Percentiles rank a stretch among this genome's conserved stretches.
Evolutionary conservation across 352 stramenopile species (phyloP).

Genomic region (Phytophthora tentaculata): DNA sequence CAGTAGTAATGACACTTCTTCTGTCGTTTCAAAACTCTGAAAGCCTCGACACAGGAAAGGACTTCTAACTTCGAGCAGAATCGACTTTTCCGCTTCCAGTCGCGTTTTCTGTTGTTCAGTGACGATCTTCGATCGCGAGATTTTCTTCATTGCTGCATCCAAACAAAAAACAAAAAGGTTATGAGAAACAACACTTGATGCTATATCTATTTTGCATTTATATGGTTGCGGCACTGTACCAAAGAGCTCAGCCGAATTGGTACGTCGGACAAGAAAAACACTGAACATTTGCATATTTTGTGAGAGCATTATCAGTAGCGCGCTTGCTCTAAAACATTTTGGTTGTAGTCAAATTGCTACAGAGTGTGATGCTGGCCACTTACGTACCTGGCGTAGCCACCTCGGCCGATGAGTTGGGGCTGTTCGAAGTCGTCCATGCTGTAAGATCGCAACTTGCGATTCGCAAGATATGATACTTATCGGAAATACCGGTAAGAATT

Average conservation of each 20-base stretch:
- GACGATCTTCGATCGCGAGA: slow-evolving; percentile 44
- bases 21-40: slow-evolving; percentile 35
- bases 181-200: not conserved
- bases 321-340: too few relatives aligned
- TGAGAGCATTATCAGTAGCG: too few relatives aligned
- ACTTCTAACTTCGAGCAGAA: slow-evolving; percentile 46
- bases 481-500: too few relatives aligned
- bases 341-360: not conserved
- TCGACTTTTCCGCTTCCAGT: slow-evolving; percentile 48
- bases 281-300: slow-evolving; percentile 34
- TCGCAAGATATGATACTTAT: too few relatives aligned
- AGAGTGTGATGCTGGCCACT: not conserved
- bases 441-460: slow-evolving; percentile 33
- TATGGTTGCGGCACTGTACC: slow-evolving; percentile 22
- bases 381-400: slow-evolving; percentile 69
- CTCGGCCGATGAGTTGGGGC: slow-evolving; percentile 56
- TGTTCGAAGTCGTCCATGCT: slow-evolving; percentile 59
- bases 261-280: slow-evolving; percentile 56
- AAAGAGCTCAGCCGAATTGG: slow-evolving; percentile 27
- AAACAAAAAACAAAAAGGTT: not conserved
- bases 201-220: not conserved
- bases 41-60: slow-evolving; percentile 57
- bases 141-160: slow-evolving; percentile 66
- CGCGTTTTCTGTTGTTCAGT: slow-evolving; percentile 50
- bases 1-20: slow-evolving; percentile 47